These are phyloP conservation scores for Populus ilicifolia DNA, from an alignment of 345 rosid species.

Conservation along the genomic window DNA sequence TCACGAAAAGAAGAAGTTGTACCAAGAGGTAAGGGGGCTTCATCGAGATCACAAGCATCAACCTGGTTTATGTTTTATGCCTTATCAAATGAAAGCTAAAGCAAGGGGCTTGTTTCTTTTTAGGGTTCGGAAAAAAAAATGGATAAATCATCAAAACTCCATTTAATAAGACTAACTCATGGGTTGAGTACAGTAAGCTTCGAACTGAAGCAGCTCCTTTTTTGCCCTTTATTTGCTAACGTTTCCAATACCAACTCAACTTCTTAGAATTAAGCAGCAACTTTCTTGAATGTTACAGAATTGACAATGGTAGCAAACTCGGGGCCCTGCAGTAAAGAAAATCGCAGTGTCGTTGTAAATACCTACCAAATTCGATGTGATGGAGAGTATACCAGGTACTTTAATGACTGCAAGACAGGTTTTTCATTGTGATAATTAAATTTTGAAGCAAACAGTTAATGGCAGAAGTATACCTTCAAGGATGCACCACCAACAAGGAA, in stretches of 20 bases:
- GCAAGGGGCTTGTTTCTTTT: background rate
- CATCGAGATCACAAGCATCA: background rate
- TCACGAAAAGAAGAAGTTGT: background rate
- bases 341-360: slow-evolving; percentile 5
- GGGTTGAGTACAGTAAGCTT: slow-evolving; percentile 6
- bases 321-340: slow-evolving; percentile 60
- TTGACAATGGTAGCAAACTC: slow-evolving; percentile 94
- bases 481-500: slow-evolving; percentile 99
- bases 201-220: slow-evolving; percentile 9
- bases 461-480: slow-evolving; percentile 56
- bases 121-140: background rate
- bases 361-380: background rate
- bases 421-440: background rate
- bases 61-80: background rate
- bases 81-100: background rate
- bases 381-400: background rate
- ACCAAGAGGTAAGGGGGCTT: background rate
- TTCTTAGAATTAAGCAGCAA: slow-evolving; percentile 54
- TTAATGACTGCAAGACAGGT: background rate
- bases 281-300: slow-evolving; percentile 83
- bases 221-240: slow-evolving; percentile 9
- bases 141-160: slow-evolving; percentile 16
- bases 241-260: background rate
- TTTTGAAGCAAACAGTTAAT: background rate
- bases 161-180: background rate